Evolutionary conservation across 228 moss, liverwort and hornwort species (phyloP).

Genomic region (Sphagnum magellanicum): DNA sequence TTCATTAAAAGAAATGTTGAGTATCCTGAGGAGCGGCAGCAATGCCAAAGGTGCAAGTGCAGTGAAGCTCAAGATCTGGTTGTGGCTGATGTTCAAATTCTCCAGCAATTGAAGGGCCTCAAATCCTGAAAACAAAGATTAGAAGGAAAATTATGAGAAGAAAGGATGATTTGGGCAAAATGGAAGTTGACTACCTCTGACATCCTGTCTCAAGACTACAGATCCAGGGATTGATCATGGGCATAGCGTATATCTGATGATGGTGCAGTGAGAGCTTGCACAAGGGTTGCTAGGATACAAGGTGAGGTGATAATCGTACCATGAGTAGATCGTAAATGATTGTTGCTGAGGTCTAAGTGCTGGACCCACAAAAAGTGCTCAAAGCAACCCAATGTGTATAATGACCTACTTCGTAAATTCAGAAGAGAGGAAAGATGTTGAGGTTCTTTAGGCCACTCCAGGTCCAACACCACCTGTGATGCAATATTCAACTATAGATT

Average conservation of each 20-base stretch:
- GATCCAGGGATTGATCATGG: neutral
- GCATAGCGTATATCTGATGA: neutral
- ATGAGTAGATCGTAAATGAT: conserved; percentile 43
- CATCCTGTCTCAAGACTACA: too few species aligned
- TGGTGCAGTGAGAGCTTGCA: neutral
- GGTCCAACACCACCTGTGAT: too few species aligned
- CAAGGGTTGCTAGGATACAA: too few species aligned
- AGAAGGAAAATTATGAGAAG: neutral
- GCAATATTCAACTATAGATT: too few species aligned
- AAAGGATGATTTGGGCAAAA: too few species aligned
- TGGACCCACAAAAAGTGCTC: conserved; percentile 35
- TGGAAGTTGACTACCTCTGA: too few species aligned
- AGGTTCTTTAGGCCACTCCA: conserved; percentile 5
- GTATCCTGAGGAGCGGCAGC: conserved; percentile 22
- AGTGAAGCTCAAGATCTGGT: conserved; percentile 30
- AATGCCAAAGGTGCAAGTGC: conserved; percentile 38
- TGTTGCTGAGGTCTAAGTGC: conserved; percentile 34
- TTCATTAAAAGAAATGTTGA: conserved; percentile 38
- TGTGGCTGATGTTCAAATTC: conserved; percentile 31
- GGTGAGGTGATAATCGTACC: conserved; percentile 15
- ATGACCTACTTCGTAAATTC: conserved; percentile 1
- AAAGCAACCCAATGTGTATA: conserved; percentile 27
- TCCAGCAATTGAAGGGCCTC: conserved; percentile 33
- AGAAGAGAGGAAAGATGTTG: too few species aligned
- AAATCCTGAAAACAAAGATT: conserved; percentile 23